These are phyloP conservation scores for Chlamydomonas asymmetrica DNA, from an alignment of 139 green algal species.

Conservation along the genomic window DNA sequence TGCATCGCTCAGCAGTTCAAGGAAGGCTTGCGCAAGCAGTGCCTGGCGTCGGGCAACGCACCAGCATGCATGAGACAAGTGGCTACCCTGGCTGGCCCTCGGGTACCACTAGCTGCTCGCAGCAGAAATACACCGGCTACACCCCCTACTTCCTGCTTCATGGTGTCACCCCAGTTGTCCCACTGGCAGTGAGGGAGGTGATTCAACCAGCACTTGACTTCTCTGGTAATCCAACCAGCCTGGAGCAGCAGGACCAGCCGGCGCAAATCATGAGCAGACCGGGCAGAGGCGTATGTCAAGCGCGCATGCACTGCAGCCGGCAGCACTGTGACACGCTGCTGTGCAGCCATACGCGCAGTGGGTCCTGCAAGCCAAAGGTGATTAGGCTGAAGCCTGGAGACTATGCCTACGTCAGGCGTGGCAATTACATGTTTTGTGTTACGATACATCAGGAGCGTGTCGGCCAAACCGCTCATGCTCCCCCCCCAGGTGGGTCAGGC, in stretches of 20 bases:
- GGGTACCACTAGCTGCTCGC: slow-evolving; percentile 38
- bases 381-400: too few relatives aligned
- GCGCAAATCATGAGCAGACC: too few relatives aligned
- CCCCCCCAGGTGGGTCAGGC: background rate
- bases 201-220: slow-evolving; percentile 3
- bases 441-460: too few relatives aligned
- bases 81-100: slow-evolving; percentile 29
- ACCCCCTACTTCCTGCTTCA: slow-evolving; percentile 33
- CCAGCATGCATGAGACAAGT: slow-evolving; percentile 11
- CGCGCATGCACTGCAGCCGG: too few relatives aligned
- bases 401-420: too few relatives aligned
- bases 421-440: too few relatives aligned
- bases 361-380: too few relatives aligned
- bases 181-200: slow-evolving; percentile 15
- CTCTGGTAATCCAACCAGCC: too few relatives aligned
- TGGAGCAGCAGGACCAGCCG: too few relatives aligned
- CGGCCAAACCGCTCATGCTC: background rate
- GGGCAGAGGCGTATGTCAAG: too few relatives aligned
- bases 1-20: slow-evolving; percentile 28
- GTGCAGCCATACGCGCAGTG: background rate
- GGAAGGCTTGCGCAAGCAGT: slow-evolving; percentile 32
- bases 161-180: slow-evolving; percentile 13
- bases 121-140: slow-evolving; percentile 10
- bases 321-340: background rate
- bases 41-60: background rate